Percentiles rank a stretch among this genome's conserved stretches.
Evolutionary conservation across 257 asterid genomes (phyloP).

Genomic region (Solanum arcanum): DNA sequence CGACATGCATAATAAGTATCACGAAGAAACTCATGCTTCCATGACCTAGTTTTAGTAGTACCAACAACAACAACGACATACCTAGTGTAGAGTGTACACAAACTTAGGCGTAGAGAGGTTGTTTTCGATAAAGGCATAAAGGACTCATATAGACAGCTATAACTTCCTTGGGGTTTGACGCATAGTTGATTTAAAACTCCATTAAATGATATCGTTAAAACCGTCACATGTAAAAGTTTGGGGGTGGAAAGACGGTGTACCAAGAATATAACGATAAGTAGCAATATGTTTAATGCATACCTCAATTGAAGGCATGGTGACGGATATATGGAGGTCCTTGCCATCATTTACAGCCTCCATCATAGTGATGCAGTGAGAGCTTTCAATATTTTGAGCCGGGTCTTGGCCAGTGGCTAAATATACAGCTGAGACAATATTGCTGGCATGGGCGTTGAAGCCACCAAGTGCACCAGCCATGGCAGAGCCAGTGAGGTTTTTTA

Average conservation of each 20-base stretch:
- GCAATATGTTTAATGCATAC: background rate
- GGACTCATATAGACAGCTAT: background rate
- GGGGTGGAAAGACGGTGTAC: background rate
- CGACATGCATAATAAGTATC: background rate
- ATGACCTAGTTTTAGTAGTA: too few species aligned
- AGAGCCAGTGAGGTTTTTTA: slow-evolving; percentile 36
- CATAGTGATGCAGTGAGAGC: slow-evolving; percentile 49
- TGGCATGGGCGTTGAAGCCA: slow-evolving; percentile 49
- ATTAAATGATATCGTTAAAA: background rate
- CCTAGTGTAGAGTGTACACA: background rate
- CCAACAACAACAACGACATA: background rate
- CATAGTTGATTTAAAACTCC: background rate
- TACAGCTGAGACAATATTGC: slow-evolving; percentile 39
- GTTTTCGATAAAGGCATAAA: background rate
- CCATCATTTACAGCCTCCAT: slow-evolving; percentile 41
- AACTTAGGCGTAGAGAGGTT: background rate
- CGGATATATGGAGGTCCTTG: slow-evolving; percentile 41
- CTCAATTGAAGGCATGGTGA: slow-evolving; percentile 52
- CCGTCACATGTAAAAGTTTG: background rate
- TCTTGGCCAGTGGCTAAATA: slow-evolving; percentile 47
- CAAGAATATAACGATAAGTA: background rate
- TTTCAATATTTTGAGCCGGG: slow-evolving; percentile 49
- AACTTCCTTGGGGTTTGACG: background rate
- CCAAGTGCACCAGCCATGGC: slow-evolving; percentile 49
- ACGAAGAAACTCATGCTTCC: background rate